These are phyloP conservation scores for Forsythia viridissima DNA, from an alignment of 257 asterid species.

Conservation along the genomic window DNA sequence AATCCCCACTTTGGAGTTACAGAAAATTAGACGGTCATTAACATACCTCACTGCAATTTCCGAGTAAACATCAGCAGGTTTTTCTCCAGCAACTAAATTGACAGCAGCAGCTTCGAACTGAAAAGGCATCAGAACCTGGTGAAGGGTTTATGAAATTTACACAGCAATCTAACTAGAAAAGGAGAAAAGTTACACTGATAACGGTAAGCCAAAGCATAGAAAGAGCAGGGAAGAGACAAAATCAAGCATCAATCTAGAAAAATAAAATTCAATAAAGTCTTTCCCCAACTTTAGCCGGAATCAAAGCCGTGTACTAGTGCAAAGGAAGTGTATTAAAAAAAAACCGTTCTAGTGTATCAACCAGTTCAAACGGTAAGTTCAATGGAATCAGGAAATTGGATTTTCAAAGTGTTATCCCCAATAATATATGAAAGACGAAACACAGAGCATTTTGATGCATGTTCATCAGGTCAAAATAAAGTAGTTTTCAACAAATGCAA, in stretches of 20 bases:
- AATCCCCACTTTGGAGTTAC: neutral
- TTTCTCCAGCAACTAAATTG: slow-evolving; percentile 83
- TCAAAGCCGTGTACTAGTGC: slow-evolving; percentile 6
- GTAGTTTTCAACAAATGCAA: slow-evolving; percentile 18
- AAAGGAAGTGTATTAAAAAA: neutral
- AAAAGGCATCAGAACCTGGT: slow-evolving; percentile 13
- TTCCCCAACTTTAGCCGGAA: neutral
- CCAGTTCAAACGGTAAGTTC: slow-evolving; percentile 1
- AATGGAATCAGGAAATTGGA: slow-evolving; percentile 8
- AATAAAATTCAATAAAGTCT: neutral
- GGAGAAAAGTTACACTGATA: neutral
- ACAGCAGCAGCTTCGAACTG: slow-evolving; percentile 98
- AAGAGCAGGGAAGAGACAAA: neutral
- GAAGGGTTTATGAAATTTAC: neutral
- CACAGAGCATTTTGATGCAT: slow-evolving; percentile 8
- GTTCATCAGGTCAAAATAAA: slow-evolving; percentile 10
- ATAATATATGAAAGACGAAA: slow-evolving; percentile 1
- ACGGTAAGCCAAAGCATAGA: neutral
- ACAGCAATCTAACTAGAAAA: neutral
- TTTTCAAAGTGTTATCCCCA: neutral
- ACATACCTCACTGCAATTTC: slow-evolving; percentile 91
- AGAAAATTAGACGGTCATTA: slow-evolving; percentile 13
- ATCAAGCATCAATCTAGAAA: slow-evolving; percentile 8
- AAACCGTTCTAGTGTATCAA: neutral
- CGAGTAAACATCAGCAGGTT: slow-evolving; percentile 94